These are phyloP conservation scores for Aurifilum marmelostoma DNA, from an alignment of 2,329 filamentous ascomycete species.

Conservation along the genomic window DNA sequence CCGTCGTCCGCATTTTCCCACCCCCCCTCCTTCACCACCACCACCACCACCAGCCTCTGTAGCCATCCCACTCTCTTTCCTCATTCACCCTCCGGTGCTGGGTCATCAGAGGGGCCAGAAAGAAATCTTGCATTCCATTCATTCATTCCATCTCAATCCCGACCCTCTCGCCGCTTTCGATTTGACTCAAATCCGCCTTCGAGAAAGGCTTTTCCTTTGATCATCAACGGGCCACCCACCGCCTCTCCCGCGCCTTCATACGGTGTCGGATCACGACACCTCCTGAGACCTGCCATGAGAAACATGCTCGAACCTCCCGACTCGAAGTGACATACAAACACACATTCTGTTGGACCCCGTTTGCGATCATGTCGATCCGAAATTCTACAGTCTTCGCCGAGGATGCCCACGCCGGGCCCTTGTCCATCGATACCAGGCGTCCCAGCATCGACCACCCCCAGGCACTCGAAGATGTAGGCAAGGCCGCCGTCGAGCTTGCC, in stretches of 20 bases:
- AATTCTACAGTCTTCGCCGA: conserved; percentile 31
- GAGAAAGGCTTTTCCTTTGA: not conserved
- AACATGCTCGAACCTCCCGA: conserved; percentile 20
- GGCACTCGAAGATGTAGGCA: conserved; percentile 41
- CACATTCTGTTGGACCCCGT: conserved; percentile 15
- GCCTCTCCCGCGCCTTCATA: conserved; percentile 1
- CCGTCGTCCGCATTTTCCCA: not conserved
- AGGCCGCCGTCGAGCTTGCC: conserved; percentile 47
- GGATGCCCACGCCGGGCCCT: conserved; percentile 32
- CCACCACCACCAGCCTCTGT: not conserved
- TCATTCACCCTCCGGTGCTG: conserved; percentile 19
- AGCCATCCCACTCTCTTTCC: not conserved
- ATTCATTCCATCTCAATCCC: not conserved
- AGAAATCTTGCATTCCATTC: not conserved
- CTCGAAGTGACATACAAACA: conserved; percentile 23
- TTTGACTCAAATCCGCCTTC: not conserved
- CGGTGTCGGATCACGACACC: not conserved
- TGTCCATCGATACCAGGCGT: conserved; percentile 37
- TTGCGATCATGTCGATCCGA: conserved; percentile 33
- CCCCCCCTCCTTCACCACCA: not conserved
- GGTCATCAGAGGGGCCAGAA: conserved; percentile 18
- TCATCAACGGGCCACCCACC: not conserved
- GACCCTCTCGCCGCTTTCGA: not conserved
- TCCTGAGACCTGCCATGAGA: conserved; percentile 21
- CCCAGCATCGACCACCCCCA: conserved; percentile 31